A percentile compares a stretch with the other conserved stretches of the same genome.
These are phyloP conservation scores for Phaeoacremonium minimum DNA, from an alignment of 2,329 filamentous ascomycete genomes.

Conservation along the genomic window DNA sequence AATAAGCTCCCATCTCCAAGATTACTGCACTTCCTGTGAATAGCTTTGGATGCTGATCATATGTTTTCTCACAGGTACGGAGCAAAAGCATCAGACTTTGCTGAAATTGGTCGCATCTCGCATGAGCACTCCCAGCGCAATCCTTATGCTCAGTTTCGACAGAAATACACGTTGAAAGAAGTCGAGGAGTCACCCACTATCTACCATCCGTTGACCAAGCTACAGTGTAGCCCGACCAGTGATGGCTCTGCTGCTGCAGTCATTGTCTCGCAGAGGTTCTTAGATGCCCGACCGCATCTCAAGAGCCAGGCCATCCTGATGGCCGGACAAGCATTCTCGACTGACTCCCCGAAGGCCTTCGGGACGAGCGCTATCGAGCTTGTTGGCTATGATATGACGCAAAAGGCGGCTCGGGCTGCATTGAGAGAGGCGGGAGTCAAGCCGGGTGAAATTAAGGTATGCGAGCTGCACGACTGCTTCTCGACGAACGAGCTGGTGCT, in stretches of 20 bases:
- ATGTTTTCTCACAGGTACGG: conserved; percentile 62
- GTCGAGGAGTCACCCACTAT: conserved; percentile 73
- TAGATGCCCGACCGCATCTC: conserved; percentile 79
- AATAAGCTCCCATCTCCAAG: conserved; percentile 20
- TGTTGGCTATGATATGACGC: conserved; percentile 83
- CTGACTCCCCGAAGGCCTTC: conserved; percentile 77
- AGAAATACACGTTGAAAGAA: conserved; percentile 85
- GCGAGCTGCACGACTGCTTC: conserved; percentile 96
- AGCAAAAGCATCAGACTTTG: conserved; percentile 80
- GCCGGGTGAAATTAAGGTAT: conserved; percentile 70
- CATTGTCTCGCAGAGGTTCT: conserved; percentile 82
- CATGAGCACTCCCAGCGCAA: conserved; percentile 88
- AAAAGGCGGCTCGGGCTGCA: conserved; percentile 65
- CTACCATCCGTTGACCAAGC: conserved; percentile 83
- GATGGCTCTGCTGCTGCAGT: conserved; percentile 88
- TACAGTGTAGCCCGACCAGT: conserved; percentile 97
- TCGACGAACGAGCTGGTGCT: conserved; percentile 90
- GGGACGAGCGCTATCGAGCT: conserved; percentile 78
- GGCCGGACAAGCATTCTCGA: conserved; percentile 83
- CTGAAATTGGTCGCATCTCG: conserved; percentile 89
- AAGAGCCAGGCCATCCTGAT: conserved; percentile 80
- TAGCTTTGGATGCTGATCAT: background rate
- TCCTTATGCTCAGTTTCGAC: conserved; percentile 96
- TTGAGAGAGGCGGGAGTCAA: conserved; percentile 68
- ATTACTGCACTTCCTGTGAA: no score